Base-by-base conservation (phyloP, 2,329 filamentous ascomycete genomes). In the Colletotrichum orchidophilum region DNA sequence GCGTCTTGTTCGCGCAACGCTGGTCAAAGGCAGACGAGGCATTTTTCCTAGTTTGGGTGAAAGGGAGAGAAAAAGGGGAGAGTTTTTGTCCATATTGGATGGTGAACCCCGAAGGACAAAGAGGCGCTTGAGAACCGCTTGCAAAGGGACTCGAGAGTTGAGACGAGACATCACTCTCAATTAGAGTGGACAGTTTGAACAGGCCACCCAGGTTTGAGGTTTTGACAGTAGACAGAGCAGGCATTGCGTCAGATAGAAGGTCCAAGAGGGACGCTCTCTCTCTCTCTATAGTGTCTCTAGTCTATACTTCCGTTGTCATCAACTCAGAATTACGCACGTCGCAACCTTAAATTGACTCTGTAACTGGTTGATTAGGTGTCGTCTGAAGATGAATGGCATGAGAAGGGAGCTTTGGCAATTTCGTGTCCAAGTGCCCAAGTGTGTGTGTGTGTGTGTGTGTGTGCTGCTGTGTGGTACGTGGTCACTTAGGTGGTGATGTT, bases 291-390 rank as follows among this genome's bases (percentile, higher is more conserved):
- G n/a, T n/a, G n/a, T n/a, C 39, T 46, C 7, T n/a, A 46, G 18
- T 46, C 39, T 46, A 46, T 18, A n/a, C 39, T 42, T 49, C 55
- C 57, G 50, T 55, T 60, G 49, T 66, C 67, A 55, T 66, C 35
- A 66, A 61, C 62, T 57, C 67, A 49, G 61, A 55, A 50, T 66
- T 31, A 52, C 52, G 21, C 66, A 59, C 53, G 60, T 64, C 13
- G 29, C 50, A 49, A 49, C 50, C 66, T 57, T 27, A 61, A 57
- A 33, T 55, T 26, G 27, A 21, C 49, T 39, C 46, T 55, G 67
- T 61, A 61, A 58, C 63, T 18, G 49, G 67, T 62, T 62, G 63
- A 70, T 70, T 57, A 49, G 42, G 15, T 12, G 31, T 58, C 67
- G 57, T 70, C 67, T 62, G 50, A 57, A 70, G 50, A 50, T 33